Conservation (phyloP, 2,329 filamentous ascomycete species). For the Bipolaris sorokiniana region DNA sequence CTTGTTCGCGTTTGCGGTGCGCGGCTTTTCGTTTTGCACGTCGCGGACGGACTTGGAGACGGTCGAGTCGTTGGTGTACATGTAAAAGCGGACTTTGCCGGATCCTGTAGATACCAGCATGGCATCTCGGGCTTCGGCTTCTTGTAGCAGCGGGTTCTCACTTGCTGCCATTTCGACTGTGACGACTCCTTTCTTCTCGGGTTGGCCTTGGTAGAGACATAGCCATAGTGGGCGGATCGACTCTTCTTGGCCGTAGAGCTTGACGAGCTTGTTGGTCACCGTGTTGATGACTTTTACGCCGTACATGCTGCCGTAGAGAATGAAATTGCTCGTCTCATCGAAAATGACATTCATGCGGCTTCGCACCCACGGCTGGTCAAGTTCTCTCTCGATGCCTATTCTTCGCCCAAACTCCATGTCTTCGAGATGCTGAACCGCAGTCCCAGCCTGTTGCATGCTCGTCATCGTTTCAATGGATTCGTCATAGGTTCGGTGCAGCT, state of each 20-base stretch:
- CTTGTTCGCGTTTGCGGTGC: conserved; percentile 60
- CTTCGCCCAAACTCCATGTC: conserved; percentile 90
- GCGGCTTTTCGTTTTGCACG: conserved; percentile 92
- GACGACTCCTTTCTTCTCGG: conserved; percentile 89
- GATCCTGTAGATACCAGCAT: conserved; percentile 84
- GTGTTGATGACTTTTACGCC: conserved; percentile 97
- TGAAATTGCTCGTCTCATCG: conserved; percentile 94
- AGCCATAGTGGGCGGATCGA: conserved; percentile 83
- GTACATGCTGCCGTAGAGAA: conserved; percentile 89
- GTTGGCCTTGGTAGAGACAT: conserved; percentile 90
- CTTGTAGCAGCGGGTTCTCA: conserved; percentile 87
- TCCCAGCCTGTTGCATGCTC: conserved; percentile 96
- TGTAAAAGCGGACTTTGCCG: conserved; percentile 92
- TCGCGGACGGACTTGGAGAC: conserved; percentile 67
- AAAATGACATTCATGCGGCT: conserved; percentile 86
- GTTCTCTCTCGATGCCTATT: conserved; percentile 82
- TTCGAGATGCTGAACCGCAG: conserved; percentile 79
- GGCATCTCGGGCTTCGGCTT: conserved; percentile 88
- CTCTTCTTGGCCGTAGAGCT: conserved; percentile 89
- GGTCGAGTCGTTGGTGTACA: conserved; percentile 92
- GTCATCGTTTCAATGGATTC: conserved; percentile 88
- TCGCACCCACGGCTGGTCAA: conserved; percentile 72
- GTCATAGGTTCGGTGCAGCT: conserved; percentile 90
- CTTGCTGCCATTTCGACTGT: conserved; percentile 98
- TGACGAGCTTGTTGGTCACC: conserved; percentile 88